These are phyloP conservation scores for Zymoseptoria tritici DNA, from an alignment of 2,329 filamentous ascomycete genomes.

Conservation along the genomic window DNA sequence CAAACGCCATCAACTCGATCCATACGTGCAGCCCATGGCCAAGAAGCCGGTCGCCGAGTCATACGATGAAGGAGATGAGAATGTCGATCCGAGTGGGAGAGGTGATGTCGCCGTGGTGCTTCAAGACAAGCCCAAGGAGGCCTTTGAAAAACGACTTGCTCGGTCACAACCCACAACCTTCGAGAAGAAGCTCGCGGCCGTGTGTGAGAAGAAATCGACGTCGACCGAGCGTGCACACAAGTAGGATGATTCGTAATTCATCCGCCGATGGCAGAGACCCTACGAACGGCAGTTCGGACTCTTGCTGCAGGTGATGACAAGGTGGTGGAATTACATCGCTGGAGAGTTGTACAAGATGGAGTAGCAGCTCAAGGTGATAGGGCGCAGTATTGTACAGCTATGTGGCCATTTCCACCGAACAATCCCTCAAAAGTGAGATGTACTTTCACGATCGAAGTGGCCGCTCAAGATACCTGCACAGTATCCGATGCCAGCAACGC, in stretches of 20 bases:
- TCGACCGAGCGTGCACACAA: slow-evolving; percentile 39
- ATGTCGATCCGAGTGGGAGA: slow-evolving; percentile 25
- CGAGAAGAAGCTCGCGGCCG: slow-evolving; percentile 55
- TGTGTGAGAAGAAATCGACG: too few relatives aligned
- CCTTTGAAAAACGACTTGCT: slow-evolving; percentile 41
- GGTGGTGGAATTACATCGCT: too few relatives aligned
- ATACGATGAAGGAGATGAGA: slow-evolving; percentile 40
- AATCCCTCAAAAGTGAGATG: too few relatives aligned
- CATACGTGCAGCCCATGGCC: slow-evolving; percentile 70
- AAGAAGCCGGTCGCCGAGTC: slow-evolving; percentile 80
- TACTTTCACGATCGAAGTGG: too few relatives aligned
- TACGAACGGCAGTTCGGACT: slow-evolving; percentile 45
- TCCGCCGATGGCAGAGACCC: slow-evolving; percentile 79
- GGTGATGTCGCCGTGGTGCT: slow-evolving; percentile 24
- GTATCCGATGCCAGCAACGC: too few relatives aligned
- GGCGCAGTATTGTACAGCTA: too few relatives aligned
- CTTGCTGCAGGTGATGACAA: too few relatives aligned
- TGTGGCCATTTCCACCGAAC: too few relatives aligned
- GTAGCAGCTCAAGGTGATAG: too few relatives aligned
- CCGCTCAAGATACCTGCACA: too few relatives aligned
- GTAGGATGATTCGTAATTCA: slow-evolving; percentile 49
- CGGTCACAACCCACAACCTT: slow-evolving; percentile 50
- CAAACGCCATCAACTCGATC: too few relatives aligned
- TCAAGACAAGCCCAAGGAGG: slow-evolving; percentile 27
- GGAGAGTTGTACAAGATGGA: too few relatives aligned